phyloP scores from a whole-genome alignment of 2,329 filamentous ascomycete species.

The Conoideocrella luteorostrata region DNA sequence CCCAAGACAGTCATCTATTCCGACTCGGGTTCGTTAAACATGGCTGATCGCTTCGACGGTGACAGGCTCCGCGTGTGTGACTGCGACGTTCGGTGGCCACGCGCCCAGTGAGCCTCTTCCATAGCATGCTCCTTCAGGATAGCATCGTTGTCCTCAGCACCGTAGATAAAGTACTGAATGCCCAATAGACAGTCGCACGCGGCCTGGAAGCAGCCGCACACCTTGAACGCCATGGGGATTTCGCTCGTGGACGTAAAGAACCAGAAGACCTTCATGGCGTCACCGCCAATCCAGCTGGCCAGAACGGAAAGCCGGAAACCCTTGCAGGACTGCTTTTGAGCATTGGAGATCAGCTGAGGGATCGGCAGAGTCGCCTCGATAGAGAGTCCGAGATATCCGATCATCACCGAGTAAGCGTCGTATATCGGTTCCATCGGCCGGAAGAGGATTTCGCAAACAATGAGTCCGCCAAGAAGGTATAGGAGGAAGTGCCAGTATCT shows the following conservation, averaged over 20 bases:
- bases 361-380: constrained; percentile 78
- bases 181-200: constrained; percentile 69
- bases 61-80: constrained; percentile 24
- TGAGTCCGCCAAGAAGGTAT: constrained; percentile 57
- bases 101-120: constrained; percentile 25
- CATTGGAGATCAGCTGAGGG: constrained; percentile 70
- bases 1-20: constrained; percentile 16
- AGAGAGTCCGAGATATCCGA: constrained; percentile 69
- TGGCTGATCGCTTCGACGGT: constrained; percentile 32
- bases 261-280: constrained; percentile 83
- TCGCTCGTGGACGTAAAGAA: constrained; percentile 66
- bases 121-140: constrained; percentile 32
- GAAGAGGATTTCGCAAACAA: constrained; percentile 61
- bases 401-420: constrained; percentile 55
- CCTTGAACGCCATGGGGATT: constrained; percentile 74
- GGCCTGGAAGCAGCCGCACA: constrained; percentile 77
- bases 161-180: constrained; percentile 67
- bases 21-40: constrained; percentile 27
- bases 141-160: constrained; percentile 36
- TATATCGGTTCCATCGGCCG: constrained; percentile 53
- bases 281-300: constrained; percentile 71
- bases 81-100: constrained; percentile 20
- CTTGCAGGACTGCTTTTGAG: constrained; percentile 61
- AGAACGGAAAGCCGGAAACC: constrained; percentile 73
- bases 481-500: constrained; percentile 72